Conservation (phyloP, 805 yeast genomes). For the Pichia scutulata region DNA sequence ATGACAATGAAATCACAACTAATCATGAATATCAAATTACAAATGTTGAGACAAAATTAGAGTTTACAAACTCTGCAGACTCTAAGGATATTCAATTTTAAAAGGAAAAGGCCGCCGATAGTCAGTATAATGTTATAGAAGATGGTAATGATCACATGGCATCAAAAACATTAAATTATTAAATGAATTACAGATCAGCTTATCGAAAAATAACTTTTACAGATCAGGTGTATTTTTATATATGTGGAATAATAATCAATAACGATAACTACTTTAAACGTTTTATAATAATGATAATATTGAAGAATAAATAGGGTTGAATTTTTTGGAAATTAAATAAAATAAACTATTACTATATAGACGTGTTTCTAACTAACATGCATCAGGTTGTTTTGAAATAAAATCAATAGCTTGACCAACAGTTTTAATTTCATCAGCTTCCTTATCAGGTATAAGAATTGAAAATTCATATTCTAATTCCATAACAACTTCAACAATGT, state of each 20-base stretch:
- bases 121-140: not conserved
- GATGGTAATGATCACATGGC: not conserved
- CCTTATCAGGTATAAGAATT: conserved; percentile 79
- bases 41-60: not conserved
- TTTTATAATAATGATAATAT: not conserved
- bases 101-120: not conserved
- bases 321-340: not conserved
- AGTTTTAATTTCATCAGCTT: conserved; percentile 88
- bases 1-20: not conserved
- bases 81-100: not conserved
- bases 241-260: too few species aligned
- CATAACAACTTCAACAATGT: conserved; percentile 64
- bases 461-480: conserved; percentile 71
- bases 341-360: not conserved
- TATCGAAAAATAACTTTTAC: too few species aligned
- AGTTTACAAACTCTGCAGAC: not conserved
- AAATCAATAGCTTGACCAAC: conserved; percentile 90
- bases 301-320: conserved; percentile 2
- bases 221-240: not conserved
- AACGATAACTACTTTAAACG: too few species aligned
- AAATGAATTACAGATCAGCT: not conserved
- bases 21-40: not conserved
- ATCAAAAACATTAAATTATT: not conserved
- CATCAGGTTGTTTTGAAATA: conserved; percentile 59
- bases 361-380: conserved; percentile 19